A percentile compares a stretch with the other conserved stretches of the same genome.
These are phyloP conservation scores for Diutina ranongensis DNA, from an alignment of 1,139 yeast species.

Conservation along the genomic window DNA sequence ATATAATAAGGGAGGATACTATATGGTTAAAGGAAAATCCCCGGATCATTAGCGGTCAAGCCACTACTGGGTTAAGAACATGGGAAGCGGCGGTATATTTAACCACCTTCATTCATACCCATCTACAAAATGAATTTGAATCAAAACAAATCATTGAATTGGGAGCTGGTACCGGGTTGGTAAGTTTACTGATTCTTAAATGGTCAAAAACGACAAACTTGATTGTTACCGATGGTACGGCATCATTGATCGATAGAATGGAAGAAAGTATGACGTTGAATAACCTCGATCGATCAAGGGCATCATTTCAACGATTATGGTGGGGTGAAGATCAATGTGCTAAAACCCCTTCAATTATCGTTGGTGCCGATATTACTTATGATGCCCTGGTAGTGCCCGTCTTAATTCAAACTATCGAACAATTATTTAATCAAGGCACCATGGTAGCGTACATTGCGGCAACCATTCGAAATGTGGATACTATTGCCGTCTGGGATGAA, in stretches of 20 bases:
- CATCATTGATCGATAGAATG: constrained; percentile 2
- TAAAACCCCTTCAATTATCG: constrained; percentile 19
- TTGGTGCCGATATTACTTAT: constrained; percentile 85
- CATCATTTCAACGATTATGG: constrained; percentile 25
- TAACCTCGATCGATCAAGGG: constrained; percentile 12
- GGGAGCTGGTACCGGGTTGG: constrained; percentile 90
- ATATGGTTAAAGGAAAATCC: constrained; percentile 51
- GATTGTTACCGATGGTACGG: constrained; percentile 64
- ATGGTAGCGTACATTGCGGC: constrained; percentile 47
- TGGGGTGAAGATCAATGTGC: constrained; percentile 42
- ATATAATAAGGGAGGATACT: constrained; percentile 8
- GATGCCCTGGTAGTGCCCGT: constrained; percentile 50
- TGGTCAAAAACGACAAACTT: constrained; percentile 16
- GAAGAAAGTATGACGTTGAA: background rate
- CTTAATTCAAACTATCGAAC: constrained; percentile 37
- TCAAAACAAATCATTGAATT: constrained; percentile 44
- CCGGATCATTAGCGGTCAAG: constrained; percentile 51
- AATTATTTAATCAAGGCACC: background rate
- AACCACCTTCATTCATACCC: constrained; percentile 28
- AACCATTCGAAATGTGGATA: constrained; percentile 54
- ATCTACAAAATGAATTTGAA: background rate
- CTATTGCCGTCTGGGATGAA: constrained; percentile 43
- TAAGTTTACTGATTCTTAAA: constrained; percentile 44
- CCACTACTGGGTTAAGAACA: constrained; percentile 82
- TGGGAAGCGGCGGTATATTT: constrained; percentile 90